Base-by-base conservation (phyloP, 2,329 filamentous ascomycete species). In the Fusarium graminum region DNA sequence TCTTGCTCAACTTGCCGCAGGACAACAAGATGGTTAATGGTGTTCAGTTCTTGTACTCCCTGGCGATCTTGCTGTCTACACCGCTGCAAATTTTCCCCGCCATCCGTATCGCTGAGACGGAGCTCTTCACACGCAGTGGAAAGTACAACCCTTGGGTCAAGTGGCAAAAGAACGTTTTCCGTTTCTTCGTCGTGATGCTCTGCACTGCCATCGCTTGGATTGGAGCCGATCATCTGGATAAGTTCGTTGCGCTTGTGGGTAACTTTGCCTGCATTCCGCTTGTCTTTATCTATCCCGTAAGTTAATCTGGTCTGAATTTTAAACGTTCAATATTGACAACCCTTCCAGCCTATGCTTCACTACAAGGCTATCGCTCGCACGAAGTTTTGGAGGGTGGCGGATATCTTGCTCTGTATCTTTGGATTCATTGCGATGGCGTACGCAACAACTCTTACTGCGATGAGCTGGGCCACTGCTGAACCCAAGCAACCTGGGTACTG, bases 81-180 rank as follows among this genome's bases (percentile, higher is more conserved):
- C 95, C 95, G 7, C 82, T 99, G 59, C 96, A 99, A 76, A 94
- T 99, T 70, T 99, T 98, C 83, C 95, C 95, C 0, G 95, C 95
- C 41, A 98, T 99, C 74, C 91, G 94, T 75, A 99, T 99, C 74
- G 93, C 92, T 32, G 94, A 97, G 79, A 97, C 97, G 72, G 93
- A 93, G 69, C 84, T 98, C 8, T 99, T 98, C 78, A 97, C 92
- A 25, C 86, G 91, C 75, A 97, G 93, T 65, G 94, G 95, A 71
- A 99, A 99, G 80, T 97, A 97, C 81, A 97, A 98, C 76, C 94
- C 93, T 1, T 95, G 92, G 75, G 97, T 99, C 83, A 99, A 99
- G 82, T 99, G 95, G 95, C 92, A 98, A 85, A 99, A 99, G 88
- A 99, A 99, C 72, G 82, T 91, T 32, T 99, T 97, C 83, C 90